A percentile compares a stretch with the other conserved stretches of the same genome.
Conservation (phyloP, 1,284 basidiomycete species). For the Chiua sp. region DNA sequence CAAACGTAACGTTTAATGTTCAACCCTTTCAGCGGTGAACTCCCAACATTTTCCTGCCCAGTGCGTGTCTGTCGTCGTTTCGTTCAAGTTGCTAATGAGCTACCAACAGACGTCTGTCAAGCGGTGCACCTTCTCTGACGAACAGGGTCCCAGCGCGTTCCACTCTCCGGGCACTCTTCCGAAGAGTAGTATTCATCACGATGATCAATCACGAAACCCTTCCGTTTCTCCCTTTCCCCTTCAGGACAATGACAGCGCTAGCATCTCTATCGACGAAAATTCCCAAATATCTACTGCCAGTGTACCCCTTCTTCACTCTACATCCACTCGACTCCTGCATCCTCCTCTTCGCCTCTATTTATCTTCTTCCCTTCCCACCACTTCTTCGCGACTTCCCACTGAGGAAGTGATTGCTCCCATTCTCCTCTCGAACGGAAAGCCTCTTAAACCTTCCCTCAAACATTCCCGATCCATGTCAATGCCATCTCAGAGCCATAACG, state of each 20-base stretch:
- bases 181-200: constrained; percentile 37
- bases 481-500: constrained; percentile 6
- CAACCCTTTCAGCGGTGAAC: too few relatives aligned
- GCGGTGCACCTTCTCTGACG: constrained; percentile 49
- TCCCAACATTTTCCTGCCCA: too few relatives aligned
- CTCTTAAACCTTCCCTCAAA: constrained; percentile 90
- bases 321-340: constrained; percentile 20
- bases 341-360: constrained; percentile 1
- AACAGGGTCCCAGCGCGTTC: constrained; percentile 57
- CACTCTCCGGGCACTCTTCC: constrained; percentile 56
- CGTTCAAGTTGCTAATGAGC: constrained; percentile 15
- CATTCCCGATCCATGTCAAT: constrained; percentile 55
- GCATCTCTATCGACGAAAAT: constrained; percentile 21
- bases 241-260: constrained; percentile 26
- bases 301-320: constrained; percentile 39
- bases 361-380: not conserved
- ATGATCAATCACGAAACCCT: constrained; percentile 32
- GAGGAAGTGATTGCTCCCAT: constrained; percentile 43
- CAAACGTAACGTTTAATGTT: too few relatives aligned
- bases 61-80: too few relatives aligned
- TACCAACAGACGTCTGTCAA: constrained; percentile 22
- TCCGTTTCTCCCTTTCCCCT: constrained; percentile 36
- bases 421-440: constrained; percentile 85
- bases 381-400: constrained; percentile 31
- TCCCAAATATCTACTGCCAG: constrained; percentile 7